These are phyloP conservation scores for Beauveria varroae DNA, from an alignment of 2,329 filamentous ascomycete species.

Conservation along the genomic window DNA sequence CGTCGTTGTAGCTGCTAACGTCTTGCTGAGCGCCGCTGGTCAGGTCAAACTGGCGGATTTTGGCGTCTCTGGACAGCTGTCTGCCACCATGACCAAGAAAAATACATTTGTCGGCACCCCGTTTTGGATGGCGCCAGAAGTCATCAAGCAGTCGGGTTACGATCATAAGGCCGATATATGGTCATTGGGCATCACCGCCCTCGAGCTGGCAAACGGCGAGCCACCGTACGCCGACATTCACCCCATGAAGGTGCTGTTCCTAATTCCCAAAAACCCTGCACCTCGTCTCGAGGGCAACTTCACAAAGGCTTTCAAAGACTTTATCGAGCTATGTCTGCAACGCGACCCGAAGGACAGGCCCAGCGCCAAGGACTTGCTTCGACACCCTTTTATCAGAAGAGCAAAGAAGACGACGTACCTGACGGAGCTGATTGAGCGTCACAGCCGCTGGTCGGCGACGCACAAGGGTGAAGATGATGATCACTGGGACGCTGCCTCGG, in stretches of 20 bases:
- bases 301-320: constrained; percentile 76
- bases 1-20: constrained; percentile 66
- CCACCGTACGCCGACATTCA: constrained; percentile 95
- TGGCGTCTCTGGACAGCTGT: constrained; percentile 90
- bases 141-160: constrained; percentile 97
- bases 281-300: constrained; percentile 76
- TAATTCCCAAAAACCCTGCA: constrained; percentile 91
- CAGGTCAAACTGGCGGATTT: constrained; percentile 98
- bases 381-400: constrained; percentile 81
- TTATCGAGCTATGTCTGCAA: constrained; percentile 74
- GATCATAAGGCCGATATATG: constrained; percentile 98
- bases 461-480: constrained; percentile 68
- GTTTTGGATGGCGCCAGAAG: constrained; percentile 99
- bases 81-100: constrained; percentile 98
- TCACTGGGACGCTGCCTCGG: constrained; percentile 45
- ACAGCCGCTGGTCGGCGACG: constrained; percentile 77
- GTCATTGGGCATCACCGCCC: constrained; percentile 90
- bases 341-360: constrained; percentile 86
- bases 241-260: constrained; percentile 95
- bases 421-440: constrained; percentile 88
- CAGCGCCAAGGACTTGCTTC: constrained; percentile 76
- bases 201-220: constrained; percentile 86
- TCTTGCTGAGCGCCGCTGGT: constrained; percentile 79
- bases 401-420: constrained; percentile 96
- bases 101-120: constrained; percentile 98